Base-by-base conservation (phyloP, 345 rosid species). In the Eucalyptus brandiana region DNA sequence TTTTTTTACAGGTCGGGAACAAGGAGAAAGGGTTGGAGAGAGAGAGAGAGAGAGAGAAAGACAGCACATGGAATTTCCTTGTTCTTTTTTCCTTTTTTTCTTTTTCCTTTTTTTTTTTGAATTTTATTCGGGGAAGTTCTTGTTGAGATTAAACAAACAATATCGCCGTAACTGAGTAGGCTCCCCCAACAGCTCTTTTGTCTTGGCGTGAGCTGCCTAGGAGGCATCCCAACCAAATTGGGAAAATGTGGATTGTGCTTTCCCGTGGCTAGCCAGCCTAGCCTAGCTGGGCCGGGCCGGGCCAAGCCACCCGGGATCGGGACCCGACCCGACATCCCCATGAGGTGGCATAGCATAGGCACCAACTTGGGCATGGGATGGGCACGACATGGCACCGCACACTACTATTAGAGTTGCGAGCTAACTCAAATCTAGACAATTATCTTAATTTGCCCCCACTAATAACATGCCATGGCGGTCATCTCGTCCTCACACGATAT, bases 391-490 rank as follows among this genome's bases (percentile, higher is more conserved):
- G 42, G 6, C 23, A 67, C 37, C 2, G 0, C 3, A 0, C 11
- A 4, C 17, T 0, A 6, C 10, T 7, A 4, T 6, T 7, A 7
- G 5, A 30, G 37, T 6, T n/a, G 17, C 21, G 40, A 65, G 12
- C 4, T 67, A 32, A 16, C 1, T 9, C 80, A 17, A 7, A 32
- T 67, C 23, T 67, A 8, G 3, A 67, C 19, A 32, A 32, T 67
- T 17, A 3, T 67, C 23, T 16, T 15, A 65, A 15, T 65, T 65
- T 67, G 6, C 2, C 21, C 40, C 1, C 9, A 14, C 8, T n/a
- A 7, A n/a, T 4, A 7, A 65, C 21, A 65, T 53, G 24, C 56
- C 10, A 53, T 0, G 10, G 10, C 0, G 0, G 26, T 8, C 2
- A 4, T 26, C 26, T 53, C 0, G 2, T 53, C 58, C 10, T 53